Evolutionary conservation across 2,329 filamentous ascomycete genomes (phyloP), one percentile per base, ranked within the genome.

Genomic region (Diaporthe eres): DNA sequence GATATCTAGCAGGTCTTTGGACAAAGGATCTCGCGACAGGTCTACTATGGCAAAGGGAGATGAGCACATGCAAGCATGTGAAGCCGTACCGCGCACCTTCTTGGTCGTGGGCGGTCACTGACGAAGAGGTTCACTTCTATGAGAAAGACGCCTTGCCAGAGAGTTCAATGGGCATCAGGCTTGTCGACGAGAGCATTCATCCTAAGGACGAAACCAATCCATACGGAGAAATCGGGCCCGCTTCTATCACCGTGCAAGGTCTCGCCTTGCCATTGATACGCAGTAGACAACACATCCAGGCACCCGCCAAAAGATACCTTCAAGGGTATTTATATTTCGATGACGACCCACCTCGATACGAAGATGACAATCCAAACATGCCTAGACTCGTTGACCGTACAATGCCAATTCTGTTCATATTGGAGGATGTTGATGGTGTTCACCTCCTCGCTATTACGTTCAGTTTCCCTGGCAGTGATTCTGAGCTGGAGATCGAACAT

Each of bases 61-160:
- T 34, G 17, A 3, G 0, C 13, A 57, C 55, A 57, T 57, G 55
- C 28, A 57, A 57, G 28, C 55, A 57, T 34, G 28, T 10, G 5
- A 1, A 57, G 28, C 13, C 28, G 8, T 57, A 57, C 55, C 28
- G 55, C 15, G 55, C 55, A 57, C 55, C 55, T 19, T 57, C 55
- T 22, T 57, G 55, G 55, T 57, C 55, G 22, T 57, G 55, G 55
- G 55, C 55, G 15, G 55, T 57, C 28, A 57, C 55, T 19, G 55
- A 57, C 17, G 55, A 57, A 57, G 0, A 3, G 8, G 1, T 58
- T 10, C 15, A 37, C 15, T 58, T 9, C 55, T 9, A 58, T 58
- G 1, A 37, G 55, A 3, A 9, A 34, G 55, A 22, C 3, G 55
- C 15, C 1, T 19, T 34, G 28, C 31, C 55, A 22, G 55, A 58